phyloP scores from a whole-genome alignment of 1,284 basidiomycete genomes.

The Naganishia liquefaciens region DNA sequence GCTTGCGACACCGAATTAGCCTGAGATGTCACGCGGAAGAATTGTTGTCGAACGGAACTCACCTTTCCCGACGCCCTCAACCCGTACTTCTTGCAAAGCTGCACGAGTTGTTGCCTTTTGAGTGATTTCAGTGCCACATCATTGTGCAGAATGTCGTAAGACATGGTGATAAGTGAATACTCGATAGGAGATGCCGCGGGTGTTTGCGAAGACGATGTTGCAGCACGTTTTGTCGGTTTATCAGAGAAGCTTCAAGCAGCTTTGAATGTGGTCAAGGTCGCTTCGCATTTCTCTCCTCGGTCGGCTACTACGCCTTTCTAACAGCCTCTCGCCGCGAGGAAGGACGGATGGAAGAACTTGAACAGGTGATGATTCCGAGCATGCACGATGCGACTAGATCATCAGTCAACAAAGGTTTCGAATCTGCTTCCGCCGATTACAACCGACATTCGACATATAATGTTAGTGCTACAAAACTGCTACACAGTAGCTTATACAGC shows the following conservation, averaged over 20 bases:
- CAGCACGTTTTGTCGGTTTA: neutral
- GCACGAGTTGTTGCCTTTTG: constrained; percentile 23
- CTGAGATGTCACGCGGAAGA: neutral
- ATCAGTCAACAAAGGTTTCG: constrained; percentile 24
- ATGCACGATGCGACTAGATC: neutral
- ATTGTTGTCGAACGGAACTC: neutral
- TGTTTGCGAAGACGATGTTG: neutral
- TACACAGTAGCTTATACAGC: too few relatives aligned
- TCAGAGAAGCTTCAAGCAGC: too few relatives aligned
- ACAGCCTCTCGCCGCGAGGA: too few relatives aligned
- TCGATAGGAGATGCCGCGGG: neutral
- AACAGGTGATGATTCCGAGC: neutral
- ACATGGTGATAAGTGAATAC: neutral
- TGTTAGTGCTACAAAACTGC: too few relatives aligned
- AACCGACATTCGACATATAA: too few relatives aligned
- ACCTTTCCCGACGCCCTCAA: constrained; percentile 33
- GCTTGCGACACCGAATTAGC: neutral
- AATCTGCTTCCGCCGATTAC: constrained; percentile 7
- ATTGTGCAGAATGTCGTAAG: constrained; percentile 22
- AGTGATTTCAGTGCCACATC: constrained; percentile 26
- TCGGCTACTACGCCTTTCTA: too few relatives aligned
- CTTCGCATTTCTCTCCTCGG: too few relatives aligned
- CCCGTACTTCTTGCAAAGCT: constrained; percentile 28
- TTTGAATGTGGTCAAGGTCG: too few relatives aligned
- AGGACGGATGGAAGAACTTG: too few relatives aligned